Base-by-base conservation (phyloP, 1,139 yeast species). In the Blastobotrys petasosporus region DNA sequence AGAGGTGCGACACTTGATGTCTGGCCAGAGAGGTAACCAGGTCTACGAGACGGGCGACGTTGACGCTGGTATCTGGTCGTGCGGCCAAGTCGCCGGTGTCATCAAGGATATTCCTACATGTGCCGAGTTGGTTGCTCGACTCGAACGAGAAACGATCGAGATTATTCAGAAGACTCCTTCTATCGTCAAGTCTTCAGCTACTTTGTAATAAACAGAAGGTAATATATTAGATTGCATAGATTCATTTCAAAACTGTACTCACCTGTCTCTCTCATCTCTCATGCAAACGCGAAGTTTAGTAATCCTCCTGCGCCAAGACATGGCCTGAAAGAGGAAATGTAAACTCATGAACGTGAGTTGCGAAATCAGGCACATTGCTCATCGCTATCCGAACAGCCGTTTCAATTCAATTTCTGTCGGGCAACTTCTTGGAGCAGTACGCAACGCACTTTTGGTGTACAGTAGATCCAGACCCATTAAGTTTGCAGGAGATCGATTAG, bases 51-150 rank as follows among this genome's bases (percentile, higher is more conserved):
- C 55, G 12, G 68, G 68, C 20, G 65, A 65, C 44, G 51, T 55
- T 13, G 55, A 65, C 20, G 55, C 54, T 3, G 68, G 68, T 6
- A 60, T 65, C 44, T 65, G 69, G 68, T 59, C 67, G 2, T 53
- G 58, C 11, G 69, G 68, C 25, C 64, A 62, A 49, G 53, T 56
- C 13, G 55, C 51, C 30, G 68, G 65, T 7, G 51, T 62, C 25
- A 61, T 62, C 46, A 42, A 54, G 30, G 65, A 62, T 48, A 56
- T 61, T 42, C 66, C 65, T 32, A 56, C 62, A n/a, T 62, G 65
- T 48, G 41, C 54, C 39, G 65, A 52, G 12, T 52, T 62, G 28
- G 58, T 58, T 13, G 45, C 39, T n/a, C 52, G 62, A 2, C 48
- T 62, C 29, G 64, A 58, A 43, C 39, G 44, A 13, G 66, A 53